Base-by-base conservation (phyloP, 1,139 yeast genomes). In the Saccharomycopsis hybrid region DNA sequence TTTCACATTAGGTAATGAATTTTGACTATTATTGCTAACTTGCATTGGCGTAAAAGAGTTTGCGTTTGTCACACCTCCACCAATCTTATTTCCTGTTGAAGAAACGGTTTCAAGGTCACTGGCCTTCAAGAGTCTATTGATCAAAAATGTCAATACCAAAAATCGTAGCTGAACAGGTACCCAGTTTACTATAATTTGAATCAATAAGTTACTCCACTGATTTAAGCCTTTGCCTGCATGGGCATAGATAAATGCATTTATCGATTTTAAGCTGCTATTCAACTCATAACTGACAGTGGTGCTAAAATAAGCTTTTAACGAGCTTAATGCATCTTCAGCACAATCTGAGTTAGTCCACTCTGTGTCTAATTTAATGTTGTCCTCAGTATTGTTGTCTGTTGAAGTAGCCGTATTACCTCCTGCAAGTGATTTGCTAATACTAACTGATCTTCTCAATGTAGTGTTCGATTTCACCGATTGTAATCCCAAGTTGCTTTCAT, bases 161-260 rank as follows among this genome's bases (percentile, higher is more conserved):
- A 87, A 90, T 56, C 98, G 72, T 55, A 88, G 70, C 61, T 89
- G 97, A 18, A 92, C 95, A 0, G 96, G 97, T 5, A 88, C 78
- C 80, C 92, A 88, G 43, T 79, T 76, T 8, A 88, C 79, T 53
- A 87, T 77, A 56, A 80, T 70, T 56, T 80, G 84, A 46, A 87
- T 67, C 50, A 89, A 71, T 2, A 72, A 65, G 30, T 74, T 70
- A 2, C 79, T 71, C 90, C 90, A 83, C 5, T 58, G 58, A 38
- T 37, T 41, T 9, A 24, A 43, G 33, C 48, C 44, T 50, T 56
- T 29, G 49, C 55, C 52, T 5, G 42, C 47, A 5, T 50, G 65
- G 3, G 61, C n/a, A 31, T 24, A 43, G 18, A 50, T 18, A 43
- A 44, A 50, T 9, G 8, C n/a, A 18, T 41, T 38, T 13, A 51